A percentile compares a stretch with the other conserved stretches of the same genome.
These are phyloP conservation scores for Laburnicola sp. DNA, from an alignment of 2,329 filamentous ascomycete species.

Conservation along the genomic window DNA sequence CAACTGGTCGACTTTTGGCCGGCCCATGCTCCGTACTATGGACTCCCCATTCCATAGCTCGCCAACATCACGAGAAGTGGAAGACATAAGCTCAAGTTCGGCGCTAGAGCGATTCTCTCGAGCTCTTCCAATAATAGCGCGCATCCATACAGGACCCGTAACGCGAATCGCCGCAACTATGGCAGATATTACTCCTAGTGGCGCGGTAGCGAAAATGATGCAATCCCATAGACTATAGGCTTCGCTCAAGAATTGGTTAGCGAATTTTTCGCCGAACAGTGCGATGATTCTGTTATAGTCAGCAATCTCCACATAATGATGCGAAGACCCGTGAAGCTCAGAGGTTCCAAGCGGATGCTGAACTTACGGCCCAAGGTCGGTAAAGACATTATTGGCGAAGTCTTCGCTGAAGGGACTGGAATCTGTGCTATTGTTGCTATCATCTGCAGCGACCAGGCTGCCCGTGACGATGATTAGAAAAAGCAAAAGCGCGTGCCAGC, in stretches of 20 bases:
- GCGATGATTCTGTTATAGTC: slow-evolving; percentile 12
- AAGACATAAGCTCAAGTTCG: slow-evolving; percentile 36
- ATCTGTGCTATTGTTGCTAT: no score
- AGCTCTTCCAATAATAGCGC: slow-evolving; percentile 10
- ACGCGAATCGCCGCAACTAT: slow-evolving; percentile 29
- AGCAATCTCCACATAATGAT: background rate
- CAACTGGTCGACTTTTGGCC: slow-evolving; percentile 10
- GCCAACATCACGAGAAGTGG: slow-evolving; percentile 34
- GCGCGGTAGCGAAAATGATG: slow-evolving; percentile 24
- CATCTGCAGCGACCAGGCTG: no score
- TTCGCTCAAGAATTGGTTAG: slow-evolving; percentile 19
- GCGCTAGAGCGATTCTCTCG: slow-evolving; percentile 16
- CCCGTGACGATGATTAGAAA: no score
- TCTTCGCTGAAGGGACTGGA: no score
- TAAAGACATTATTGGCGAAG: slow-evolving; percentile 7
- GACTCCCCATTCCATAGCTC: slow-evolving; percentile 28
- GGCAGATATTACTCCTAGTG: slow-evolving; percentile 29
- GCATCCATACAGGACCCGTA: slow-evolving; percentile 18
- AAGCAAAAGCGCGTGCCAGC: no score
- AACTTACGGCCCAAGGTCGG: slow-evolving; percentile 15
- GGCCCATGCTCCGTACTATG: slow-evolving; percentile 22
- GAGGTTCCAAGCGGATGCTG: no score
- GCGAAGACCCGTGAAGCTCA: background rate
- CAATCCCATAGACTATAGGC: slow-evolving; percentile 12
- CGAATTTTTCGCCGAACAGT: slow-evolving; percentile 21